Percentiles rank a stretch among this genome's conserved stretches.
Evolutionary conservation across 1,284 basidiomycete genomes (phyloP).

Genomic region (Fomes fomentarius): DNA sequence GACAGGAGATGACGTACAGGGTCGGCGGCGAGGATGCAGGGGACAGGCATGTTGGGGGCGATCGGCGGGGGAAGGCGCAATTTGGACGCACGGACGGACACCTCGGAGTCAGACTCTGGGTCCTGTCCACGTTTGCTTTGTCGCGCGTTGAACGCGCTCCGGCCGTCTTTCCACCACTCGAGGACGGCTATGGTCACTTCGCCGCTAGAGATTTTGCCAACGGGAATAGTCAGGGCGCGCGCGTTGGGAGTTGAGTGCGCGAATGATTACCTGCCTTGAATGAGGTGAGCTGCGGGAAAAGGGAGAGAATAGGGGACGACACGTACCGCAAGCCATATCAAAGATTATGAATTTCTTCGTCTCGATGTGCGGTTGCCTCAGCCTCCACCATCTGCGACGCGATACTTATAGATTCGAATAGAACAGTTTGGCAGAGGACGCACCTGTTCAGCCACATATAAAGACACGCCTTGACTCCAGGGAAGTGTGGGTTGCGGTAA

Average conservation of each 20-base stretch:
- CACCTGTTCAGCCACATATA: slow-evolving; percentile 57
- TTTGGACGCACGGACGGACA: slow-evolving; percentile 1
- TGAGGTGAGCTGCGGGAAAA: neutral
- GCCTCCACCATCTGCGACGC: slow-evolving; percentile 42
- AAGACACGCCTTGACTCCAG: slow-evolving; percentile 62
- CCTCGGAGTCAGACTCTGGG: slow-evolving; percentile 7
- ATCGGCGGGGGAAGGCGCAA: slow-evolving; percentile 18
- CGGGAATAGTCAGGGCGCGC: neutral
- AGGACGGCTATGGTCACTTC: slow-evolving; percentile 32
- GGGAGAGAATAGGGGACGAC: neutral
- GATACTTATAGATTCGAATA: slow-evolving; percentile 18
- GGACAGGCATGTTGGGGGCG: slow-evolving; percentile 22
- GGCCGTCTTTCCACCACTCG: slow-evolving; percentile 34
- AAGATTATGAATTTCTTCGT: slow-evolving; percentile 38
- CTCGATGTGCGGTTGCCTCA: slow-evolving; percentile 34
- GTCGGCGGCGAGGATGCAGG: slow-evolving; percentile 37
- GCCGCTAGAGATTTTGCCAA: slow-evolving; percentile 21
- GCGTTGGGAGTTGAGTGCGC: neutral
- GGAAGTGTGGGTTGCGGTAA: slow-evolving; percentile 77
- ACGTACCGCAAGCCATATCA: slow-evolving; percentile 57
- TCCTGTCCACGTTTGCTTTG: slow-evolving; percentile 2
- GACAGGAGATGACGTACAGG: slow-evolving; percentile 39
- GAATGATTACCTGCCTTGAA: slow-evolving; percentile 26
- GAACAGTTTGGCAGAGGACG: neutral
- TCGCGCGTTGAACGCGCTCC: slow-evolving; percentile 14